These are phyloP conservation scores for Colletotrichum viniferum DNA, from an alignment of 2,329 filamentous ascomycete species.

Conservation along the genomic window DNA sequence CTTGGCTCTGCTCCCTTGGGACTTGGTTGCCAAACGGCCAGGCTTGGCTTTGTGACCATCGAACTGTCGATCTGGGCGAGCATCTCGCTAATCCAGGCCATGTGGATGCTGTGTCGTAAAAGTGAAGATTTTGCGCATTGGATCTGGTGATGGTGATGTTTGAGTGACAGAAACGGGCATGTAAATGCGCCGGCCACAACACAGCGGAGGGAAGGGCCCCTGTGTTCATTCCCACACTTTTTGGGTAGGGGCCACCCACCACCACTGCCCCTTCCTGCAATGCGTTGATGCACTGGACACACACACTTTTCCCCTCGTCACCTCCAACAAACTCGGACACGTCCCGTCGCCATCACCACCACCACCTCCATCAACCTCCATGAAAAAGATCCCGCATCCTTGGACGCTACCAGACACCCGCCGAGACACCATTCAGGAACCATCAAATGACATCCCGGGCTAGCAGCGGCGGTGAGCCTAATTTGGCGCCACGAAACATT, in stretches of 20 bases:
- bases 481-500: not conserved
- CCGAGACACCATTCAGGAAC: conserved; percentile 1
- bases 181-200: not conserved
- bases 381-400: not conserved
- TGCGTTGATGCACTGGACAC: not conserved
- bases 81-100: not conserved
- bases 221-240: not conserved
- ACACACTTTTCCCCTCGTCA: too few species aligned
- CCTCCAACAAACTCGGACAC: not conserved
- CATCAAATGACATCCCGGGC: not conserved
- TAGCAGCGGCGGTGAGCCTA: not conserved
- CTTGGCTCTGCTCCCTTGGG: not conserved
- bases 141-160: not conserved
- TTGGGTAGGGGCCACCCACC: not conserved
- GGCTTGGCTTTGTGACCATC: not conserved
- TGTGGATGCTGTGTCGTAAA: not conserved
- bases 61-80: not conserved
- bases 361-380: not conserved
- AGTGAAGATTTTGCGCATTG: not conserved
- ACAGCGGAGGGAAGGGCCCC: not conserved
- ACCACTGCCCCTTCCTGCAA: not conserved
- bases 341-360: not conserved
- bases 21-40: not conserved
- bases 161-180: not conserved
- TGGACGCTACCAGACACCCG: not conserved